phyloP scores from a whole-genome alignment of 1,284 basidiomycete species.

The Vanrija sp. region DNA sequence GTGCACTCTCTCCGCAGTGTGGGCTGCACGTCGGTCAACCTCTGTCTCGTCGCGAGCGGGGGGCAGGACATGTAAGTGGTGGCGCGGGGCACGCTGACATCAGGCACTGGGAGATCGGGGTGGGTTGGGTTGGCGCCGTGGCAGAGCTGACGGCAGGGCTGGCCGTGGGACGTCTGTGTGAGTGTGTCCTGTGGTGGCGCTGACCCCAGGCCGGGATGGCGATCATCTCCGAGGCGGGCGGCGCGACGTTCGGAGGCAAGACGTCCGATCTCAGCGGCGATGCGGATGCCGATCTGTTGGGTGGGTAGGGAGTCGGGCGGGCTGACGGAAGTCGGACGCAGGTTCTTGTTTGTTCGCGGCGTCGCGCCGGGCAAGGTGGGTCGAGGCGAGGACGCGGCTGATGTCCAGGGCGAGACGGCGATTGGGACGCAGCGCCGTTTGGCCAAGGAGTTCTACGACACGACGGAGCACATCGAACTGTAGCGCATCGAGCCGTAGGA shows the following conservation, averaged over 20 bases:
- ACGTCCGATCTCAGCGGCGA: neutral
- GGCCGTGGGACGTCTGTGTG: constrained; percentile 1
- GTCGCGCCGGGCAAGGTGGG: constrained; percentile 19
- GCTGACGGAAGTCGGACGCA: constrained; percentile 57
- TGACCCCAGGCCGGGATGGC: constrained; percentile 65
- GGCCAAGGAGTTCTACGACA: constrained; percentile 70
- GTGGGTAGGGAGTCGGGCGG: too few species aligned
- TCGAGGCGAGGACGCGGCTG: too few species aligned
- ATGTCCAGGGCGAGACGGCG: constrained; percentile 56
- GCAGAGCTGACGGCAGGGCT: too few species aligned
- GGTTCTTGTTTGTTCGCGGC: constrained; percentile 68
- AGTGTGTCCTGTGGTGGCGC: neutral
- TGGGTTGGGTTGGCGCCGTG: constrained; percentile 51
- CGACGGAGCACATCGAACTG: too few species aligned
- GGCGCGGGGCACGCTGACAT: too few species aligned
- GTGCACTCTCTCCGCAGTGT: constrained; percentile 7
- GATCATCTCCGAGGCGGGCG: constrained; percentile 84
- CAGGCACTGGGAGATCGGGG: constrained; percentile 35
- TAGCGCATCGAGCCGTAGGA: too few species aligned
- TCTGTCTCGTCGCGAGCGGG: constrained; percentile 7
- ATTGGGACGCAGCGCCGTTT: constrained; percentile 71
- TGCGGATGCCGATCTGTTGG: neutral
- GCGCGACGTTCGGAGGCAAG: constrained; percentile 67
- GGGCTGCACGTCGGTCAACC: constrained; percentile 1
- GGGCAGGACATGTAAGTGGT: constrained; percentile 5